phyloP scores from a whole-genome alignment of 2,329 filamentous ascomycete genomes.

The Drechmeria coniospora region DNA sequence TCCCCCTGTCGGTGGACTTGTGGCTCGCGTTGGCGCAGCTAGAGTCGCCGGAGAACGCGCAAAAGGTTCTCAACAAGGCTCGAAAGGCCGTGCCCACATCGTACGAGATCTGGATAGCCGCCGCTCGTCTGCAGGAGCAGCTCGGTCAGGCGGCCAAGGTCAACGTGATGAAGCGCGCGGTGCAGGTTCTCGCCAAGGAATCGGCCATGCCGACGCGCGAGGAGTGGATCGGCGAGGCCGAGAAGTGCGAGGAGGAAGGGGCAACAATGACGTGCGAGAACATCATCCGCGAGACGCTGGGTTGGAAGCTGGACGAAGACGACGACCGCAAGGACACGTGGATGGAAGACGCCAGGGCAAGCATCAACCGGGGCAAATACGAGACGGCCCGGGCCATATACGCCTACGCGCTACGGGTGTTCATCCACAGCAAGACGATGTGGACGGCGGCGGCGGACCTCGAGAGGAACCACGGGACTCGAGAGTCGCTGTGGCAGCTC shows the following conservation, averaged over 20 bases:
- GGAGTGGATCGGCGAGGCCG: conserved; percentile 90
- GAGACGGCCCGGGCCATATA: conserved; percentile 90
- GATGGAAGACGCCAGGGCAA: conserved; percentile 80
- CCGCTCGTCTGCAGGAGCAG: conserved; percentile 80
- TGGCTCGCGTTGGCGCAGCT: conserved; percentile 89
- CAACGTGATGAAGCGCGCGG: conserved; percentile 88
- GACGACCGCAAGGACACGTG: conserved; percentile 93
- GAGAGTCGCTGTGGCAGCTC: conserved; percentile 67
- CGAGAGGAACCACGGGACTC: conserved; percentile 76
- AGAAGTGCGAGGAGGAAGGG: conserved; percentile 86
- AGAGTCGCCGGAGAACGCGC: conserved; percentile 80
- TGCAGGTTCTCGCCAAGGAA: conserved; percentile 76
- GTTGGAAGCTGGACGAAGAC: conserved; percentile 86
- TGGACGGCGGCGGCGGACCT: conserved; percentile 87
- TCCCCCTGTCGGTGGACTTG: conserved; percentile 82
- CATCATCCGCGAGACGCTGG: conserved; percentile 84
- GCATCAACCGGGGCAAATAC: conserved; percentile 67
- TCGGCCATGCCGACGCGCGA: conserved; percentile 95
- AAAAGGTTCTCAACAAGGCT: conserved; percentile 88
- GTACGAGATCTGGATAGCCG: conserved; percentile 93
- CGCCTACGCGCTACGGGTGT: conserved; percentile 76
- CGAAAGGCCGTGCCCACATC: conserved; percentile 88
- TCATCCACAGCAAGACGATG: conserved; percentile 71
- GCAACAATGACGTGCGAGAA: conserved; percentile 73
- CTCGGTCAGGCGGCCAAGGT: conserved; percentile 62